Base-by-base conservation (phyloP, 495 filamentous ascomycete genomes). In the Penicillium angulare region DNA sequence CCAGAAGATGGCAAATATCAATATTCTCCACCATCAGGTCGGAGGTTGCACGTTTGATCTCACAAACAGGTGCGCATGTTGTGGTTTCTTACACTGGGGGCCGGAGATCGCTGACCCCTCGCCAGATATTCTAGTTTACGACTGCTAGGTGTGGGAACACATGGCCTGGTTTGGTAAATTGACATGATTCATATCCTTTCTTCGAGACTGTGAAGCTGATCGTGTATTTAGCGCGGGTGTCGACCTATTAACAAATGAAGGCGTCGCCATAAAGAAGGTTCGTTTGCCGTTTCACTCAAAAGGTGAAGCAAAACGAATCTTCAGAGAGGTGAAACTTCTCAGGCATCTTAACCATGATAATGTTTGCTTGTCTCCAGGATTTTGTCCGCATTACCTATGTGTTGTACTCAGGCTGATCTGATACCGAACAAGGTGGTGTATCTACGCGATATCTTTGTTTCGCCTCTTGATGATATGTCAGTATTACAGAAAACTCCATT, bases 391-490 rank as follows among this genome's bases (percentile, higher is more conserved):
- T 6, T 1, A 31, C 27, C 8, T 31, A 7, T 9, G 2, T 29
- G 26, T 31, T 31, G 27, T 31, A 7, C 1, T n/a, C n/a, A n/a
- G n/a, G n/a, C n/a, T n/a, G n/a, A n/a, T n/a, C n/a, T n/a, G n/a
- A n/a, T n/a, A n/a, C n/a, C n/a, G n/a, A n/a, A n/a, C n/a, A n/a
- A 44, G 35, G 26, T 29, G 2, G 9, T 26, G 10, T 29, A 38
- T n/a, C 22, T 49, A 13, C 21, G 24, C 5, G 46, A 49, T 31
- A 36, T 49, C 5, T 49, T 49, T 24, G 38, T 49, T 13, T 49
- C 46, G 1, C 46, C 34, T 4, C 3, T 40, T 2, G 46, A 49
- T 13, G 46, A 49, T 32, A 13, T 49, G 46, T 49, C 21, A 21
- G 46, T 10, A 22, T 33, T 22, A 20, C 7, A 20, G 13, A 4